Evolutionary conservation across 306 rosid species (phyloP).

Genomic region (Trifolium subterraneum): DNA sequence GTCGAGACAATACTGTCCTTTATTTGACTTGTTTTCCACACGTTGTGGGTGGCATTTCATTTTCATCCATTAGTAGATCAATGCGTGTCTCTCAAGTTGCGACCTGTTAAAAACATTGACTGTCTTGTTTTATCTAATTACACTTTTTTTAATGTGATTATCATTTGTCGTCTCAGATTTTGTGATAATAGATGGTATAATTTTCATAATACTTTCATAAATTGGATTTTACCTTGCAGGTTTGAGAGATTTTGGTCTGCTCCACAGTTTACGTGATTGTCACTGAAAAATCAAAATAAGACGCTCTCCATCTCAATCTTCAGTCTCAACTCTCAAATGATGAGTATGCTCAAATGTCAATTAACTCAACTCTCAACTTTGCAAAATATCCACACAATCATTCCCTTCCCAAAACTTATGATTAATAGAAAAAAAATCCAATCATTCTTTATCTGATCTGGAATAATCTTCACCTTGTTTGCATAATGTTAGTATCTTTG

Average conservation of each 20-base stretch:
- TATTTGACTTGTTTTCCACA: conserved; percentile 11
- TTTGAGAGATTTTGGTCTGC: background rate
- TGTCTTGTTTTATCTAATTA: background rate
- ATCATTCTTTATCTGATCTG: no score
- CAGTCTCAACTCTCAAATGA: background rate
- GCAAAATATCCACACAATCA: no score
- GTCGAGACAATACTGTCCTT: conserved; percentile 11
- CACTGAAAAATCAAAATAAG: background rate
- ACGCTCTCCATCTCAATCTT: background rate
- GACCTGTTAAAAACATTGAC: background rate
- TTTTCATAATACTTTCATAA: background rate
- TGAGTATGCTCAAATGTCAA: background rate
- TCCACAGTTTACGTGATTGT: background rate
- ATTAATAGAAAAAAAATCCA: no score
- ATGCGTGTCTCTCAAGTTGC: background rate
- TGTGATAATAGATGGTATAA: background rate
- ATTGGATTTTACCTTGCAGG: background rate
- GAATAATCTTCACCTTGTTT: no score
- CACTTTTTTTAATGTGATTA: background rate
- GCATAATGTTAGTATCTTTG: no score
- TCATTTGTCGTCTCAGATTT: background rate
- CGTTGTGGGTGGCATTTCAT: conserved; percentile 15
- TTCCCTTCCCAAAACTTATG: no score
- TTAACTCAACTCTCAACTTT: background rate
- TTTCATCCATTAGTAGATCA: conserved; percentile 33